Base-by-base conservation (phyloP, 768 basidiomycete species). In the Boletus insuetus region DNA sequence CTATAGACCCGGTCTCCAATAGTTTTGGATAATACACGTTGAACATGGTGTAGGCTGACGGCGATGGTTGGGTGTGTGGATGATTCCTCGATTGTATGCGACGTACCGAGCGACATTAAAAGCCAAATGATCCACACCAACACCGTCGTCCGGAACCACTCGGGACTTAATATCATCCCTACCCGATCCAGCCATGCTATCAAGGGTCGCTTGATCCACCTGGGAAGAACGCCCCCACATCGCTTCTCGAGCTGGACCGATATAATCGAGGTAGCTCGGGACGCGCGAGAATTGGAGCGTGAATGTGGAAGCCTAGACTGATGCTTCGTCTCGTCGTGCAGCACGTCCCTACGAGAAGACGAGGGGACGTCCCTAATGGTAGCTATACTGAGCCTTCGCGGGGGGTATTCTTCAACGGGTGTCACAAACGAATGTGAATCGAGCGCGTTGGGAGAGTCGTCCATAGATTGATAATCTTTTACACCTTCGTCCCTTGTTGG, bases 1-100 rank as follows among this genome's bases (percentile, higher is more conserved):
- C 55, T n/a, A 51, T 55, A 3, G 65, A 55, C 3, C 58, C 56
- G 26, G 81, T 80, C 73, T 96, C 94, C 37, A 96, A 73, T 12
- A 94, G 74, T 64, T 91, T 95, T 0, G 94, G 94, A 19, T 94
- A 79, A 66, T 83, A 96, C 26, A 94, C 91, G 65, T 95, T 96
- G 72, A 96, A 95, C 86, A 96, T 93, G 3, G 91, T 94, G 64
- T 85, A 93, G 0, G 84, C 89, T 90, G 43, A 17, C n/a, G 20
- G 20, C 29, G 24, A 38, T n/a, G 1, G 34, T 46, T 31, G 0
- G 11, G 49, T 50, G 38, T 12, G 34, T 34, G 32, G 14, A 14
- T 24, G 20, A 12, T 4, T 10, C 12, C 13, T 6, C 7, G 1
- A 35, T 12, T 39, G 20, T 46, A 13, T 64, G 24, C 7, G 22